Conservation (phyloP, 192 early-diverging fungal species). For the Entomortierella lignicola region DNA sequence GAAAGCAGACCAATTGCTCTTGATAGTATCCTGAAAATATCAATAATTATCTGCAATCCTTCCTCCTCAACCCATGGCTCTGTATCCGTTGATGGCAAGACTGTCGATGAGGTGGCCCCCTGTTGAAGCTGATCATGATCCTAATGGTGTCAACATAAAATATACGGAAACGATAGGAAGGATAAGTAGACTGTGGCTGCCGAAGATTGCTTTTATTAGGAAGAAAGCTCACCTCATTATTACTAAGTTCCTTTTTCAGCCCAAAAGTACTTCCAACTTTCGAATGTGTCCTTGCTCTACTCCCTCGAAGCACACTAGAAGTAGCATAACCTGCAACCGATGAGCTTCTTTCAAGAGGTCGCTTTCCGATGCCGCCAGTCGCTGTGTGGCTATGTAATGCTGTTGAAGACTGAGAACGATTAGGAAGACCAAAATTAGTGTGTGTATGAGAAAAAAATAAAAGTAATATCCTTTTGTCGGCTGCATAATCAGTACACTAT, state of each 20-base stretch:
- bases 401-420: slow-evolving; percentile 6
- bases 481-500: no score
- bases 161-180: background rate
- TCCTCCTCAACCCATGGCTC: slow-evolving; percentile 17
- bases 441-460: background rate
- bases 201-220: background rate
- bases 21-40: slow-evolving; percentile 25
- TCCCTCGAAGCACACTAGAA: background rate
- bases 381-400: background rate
- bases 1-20: slow-evolving; percentile 35
- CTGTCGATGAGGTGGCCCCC: background rate
- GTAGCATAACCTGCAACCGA: background rate
- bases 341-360: slow-evolving; percentile 9
- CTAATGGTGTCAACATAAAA: background rate
- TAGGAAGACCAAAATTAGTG: background rate
- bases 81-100: slow-evolving; percentile 5
- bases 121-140: slow-evolving; percentile 4
- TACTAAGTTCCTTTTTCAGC: background rate
- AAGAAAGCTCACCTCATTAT: background rate
- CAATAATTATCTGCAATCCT: slow-evolving; percentile 13
- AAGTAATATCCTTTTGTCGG: no score
- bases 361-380: slow-evolving; percentile 15
- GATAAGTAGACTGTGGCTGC: no score
- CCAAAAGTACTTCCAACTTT: background rate
- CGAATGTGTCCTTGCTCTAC: background rate